Evolutionary conservation across 2,329 filamentous ascomycete species (phyloP).

Genomic region (Sporothrix brunneoviolacea): DNA sequence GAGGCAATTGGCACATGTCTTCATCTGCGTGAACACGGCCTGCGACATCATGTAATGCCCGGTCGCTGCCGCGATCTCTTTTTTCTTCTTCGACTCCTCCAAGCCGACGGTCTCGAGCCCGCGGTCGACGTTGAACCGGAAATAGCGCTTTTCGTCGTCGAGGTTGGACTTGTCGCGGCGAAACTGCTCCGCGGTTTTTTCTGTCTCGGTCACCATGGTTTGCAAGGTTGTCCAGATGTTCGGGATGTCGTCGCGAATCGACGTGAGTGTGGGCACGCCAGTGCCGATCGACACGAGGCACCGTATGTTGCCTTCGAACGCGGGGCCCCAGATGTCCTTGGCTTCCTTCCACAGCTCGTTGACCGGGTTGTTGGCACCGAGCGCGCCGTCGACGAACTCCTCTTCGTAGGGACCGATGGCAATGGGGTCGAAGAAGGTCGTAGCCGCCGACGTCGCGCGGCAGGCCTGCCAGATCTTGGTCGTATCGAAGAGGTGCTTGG

Average conservation of each 20-base stretch:
- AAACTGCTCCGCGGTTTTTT: conserved; percentile 33
- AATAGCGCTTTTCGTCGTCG: conserved; percentile 30
- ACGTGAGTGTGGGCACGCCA: no score
- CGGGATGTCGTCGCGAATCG: no score
- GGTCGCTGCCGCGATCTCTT: conserved; percentile 25
- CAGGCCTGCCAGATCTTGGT: conserved; percentile 20
- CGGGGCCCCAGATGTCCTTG: conserved; percentile 28
- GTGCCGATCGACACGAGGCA: no score
- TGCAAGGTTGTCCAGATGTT: conserved; percentile 24
- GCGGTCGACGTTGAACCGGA: conserved; percentile 37
- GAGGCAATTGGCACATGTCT: conserved; percentile 18
- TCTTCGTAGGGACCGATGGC: conserved; percentile 16
- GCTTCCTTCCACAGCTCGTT: conserved; percentile 33
- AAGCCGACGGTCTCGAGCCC: conserved; percentile 35
- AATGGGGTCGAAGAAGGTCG: conserved; percentile 19
- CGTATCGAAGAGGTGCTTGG: conserved; percentile 15
- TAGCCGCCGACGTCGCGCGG: conserved; percentile 19
- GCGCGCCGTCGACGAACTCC: conserved; percentile 31
- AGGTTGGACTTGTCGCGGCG: no score
- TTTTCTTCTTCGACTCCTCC: conserved; percentile 29
- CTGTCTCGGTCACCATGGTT: conserved; percentile 31
- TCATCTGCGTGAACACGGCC: conserved; percentile 17
- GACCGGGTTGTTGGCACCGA: conserved; percentile 38
- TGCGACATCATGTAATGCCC: conserved; percentile 16
- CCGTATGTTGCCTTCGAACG: no score